Base-by-base conservation (phyloP, 225 moss, liverwort and hornwort species). In the Physcomitrium patens region DNA sequence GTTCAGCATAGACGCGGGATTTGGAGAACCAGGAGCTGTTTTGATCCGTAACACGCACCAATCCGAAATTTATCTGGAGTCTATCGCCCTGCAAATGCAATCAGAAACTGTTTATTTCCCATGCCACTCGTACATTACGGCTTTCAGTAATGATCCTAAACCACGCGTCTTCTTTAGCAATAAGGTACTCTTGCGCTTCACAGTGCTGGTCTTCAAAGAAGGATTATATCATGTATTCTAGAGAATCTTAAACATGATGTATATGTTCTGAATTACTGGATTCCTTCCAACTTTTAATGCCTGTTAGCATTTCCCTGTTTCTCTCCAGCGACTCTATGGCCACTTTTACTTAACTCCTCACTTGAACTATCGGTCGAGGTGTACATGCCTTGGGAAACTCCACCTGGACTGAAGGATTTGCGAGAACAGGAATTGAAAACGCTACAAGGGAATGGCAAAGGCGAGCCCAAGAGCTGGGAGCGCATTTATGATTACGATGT, bases 141-240 rank as follows among this genome's bases (percentile, higher is more conserved):
- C 89, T 2, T 66, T 71, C 68, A 67, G 19, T 49, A 76, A 84
- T 14, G 67, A 81, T 60, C 80, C 72, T 8, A 41, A 67, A 22
- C 82, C 84, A 15, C 89, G 93, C 59, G 80, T 94, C 19, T 88
- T 91, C 80, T 94, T 94, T 75, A 85, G 81, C 79, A 94, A 91
- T 41, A 78, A 85, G 86, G 89, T 93, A 69, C 18, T 18, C 48
- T n/a, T 50, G n/a, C 51, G 51, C 13, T 51, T 37, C 31, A 37
- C 31, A 13, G 31, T 37, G 31, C 31, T 37, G 31, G 31, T 2
- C 31, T 37, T 37, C 2, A n/a, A n/a, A n/a, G 2, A 37, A 37
- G 31, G 31, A 37, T 37, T 37, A 7, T 4, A 37, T 37, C 7
- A 55, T 56, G 20, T 23, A 9, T 22, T 69, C 44, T 9, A 16